A percentile compares a stretch with the other conserved stretches of the same genome.
phyloP scores from a whole-genome alignment of 768 basidiomycete species.

The Hirschioporus abietinus region DNA sequence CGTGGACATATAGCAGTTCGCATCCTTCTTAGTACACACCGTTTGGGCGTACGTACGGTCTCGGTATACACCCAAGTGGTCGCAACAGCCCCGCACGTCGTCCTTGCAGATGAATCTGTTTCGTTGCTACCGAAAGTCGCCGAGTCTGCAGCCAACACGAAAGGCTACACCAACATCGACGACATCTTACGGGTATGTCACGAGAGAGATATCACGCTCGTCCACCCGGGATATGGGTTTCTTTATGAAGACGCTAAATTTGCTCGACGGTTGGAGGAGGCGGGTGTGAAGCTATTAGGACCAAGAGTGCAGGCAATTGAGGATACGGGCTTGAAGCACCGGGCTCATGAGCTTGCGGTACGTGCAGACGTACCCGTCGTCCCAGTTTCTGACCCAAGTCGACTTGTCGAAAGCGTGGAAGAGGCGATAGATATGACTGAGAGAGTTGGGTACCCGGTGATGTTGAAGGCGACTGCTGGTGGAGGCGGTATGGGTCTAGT shows the following conservation, averaged over 20 bases:
- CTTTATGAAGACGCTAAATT: conserved; percentile 59
- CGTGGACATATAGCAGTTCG: conserved; percentile 70
- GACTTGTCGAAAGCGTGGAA: conserved; percentile 33
- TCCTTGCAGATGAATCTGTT: conserved; percentile 46
- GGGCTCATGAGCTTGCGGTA: conserved; percentile 41
- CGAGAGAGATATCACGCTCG: conserved; percentile 38
- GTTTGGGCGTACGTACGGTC: conserved; percentile 41
- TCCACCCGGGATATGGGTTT: conserved; percentile 65
- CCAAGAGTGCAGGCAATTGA: conserved; percentile 45
- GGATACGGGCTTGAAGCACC: conserved; percentile 59
- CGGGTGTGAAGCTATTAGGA: conserved; percentile 54
- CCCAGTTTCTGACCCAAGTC: conserved; percentile 44
- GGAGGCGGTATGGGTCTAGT: conserved; percentile 68
- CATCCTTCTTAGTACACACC: conserved; percentile 50
- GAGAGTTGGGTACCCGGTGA: conserved; percentile 51
- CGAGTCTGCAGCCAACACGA: conserved; percentile 31
- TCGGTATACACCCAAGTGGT: too few species aligned
- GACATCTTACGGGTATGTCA: conserved; percentile 39
- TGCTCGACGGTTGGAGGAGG: conserved; percentile 37
- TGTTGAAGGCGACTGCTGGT: conserved; percentile 64
- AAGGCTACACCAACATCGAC: conserved; percentile 35
- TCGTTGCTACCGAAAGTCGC: conserved; percentile 23
- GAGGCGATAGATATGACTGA: conserved; percentile 37
- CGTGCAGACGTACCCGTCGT: conserved; percentile 48
- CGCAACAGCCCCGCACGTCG: conserved; percentile 34